Evolutionary conservation across 371 early-diverging fungal genomes (phyloP), one percentile per base, ranked within the genome.

Genomic region (Lichtheimia hyalospora): DNA sequence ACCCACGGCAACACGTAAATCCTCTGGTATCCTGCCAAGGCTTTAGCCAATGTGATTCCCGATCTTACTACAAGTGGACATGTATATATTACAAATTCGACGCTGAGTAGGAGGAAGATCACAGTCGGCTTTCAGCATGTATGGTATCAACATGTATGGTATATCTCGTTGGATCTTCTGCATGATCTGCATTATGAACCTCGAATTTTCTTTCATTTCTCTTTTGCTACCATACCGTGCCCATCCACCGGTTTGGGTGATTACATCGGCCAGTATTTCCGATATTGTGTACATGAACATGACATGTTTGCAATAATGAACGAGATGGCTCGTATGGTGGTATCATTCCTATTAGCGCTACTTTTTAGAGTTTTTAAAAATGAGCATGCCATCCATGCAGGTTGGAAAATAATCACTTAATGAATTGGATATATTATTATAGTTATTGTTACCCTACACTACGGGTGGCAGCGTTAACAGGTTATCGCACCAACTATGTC

Each of bases 231-330:
- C 27, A 12, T 54, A 14, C 14, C 52, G 5, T 24, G 63, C 63
- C 66, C 77, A 44, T 68, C 75, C 34, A 86, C 87, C 27, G 71
- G 71, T 0, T 71, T 92, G 49, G 97, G 96, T 58, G 81, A 83
- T 57, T 92, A 90, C 61, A 70, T 81, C 49, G 99, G 99, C 18
- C 90, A 94, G 39, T 98, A 96, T 71, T 62, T 99, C 60, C 91
- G 94, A 54, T 99, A 85, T 71, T 99, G 99, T 79, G 96, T 99
- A 51, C 93, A 99, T 74, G 99, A 99, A 78, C 99, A 99, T 76
- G 97, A 89, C 49, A 99, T 99, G 99, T 91, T 91, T 55, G 98
- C 93, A 48, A 85, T 94, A 58, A 87, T 92, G 83, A 99, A 99
- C 79, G 99, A 99, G 54, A 75, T 99, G 57, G 70, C 89, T 49